Evolutionary conservation across 805 yeast genomes (phyloP).

Genomic region (Sugiyamaella boreocaroliniensis): DNA sequence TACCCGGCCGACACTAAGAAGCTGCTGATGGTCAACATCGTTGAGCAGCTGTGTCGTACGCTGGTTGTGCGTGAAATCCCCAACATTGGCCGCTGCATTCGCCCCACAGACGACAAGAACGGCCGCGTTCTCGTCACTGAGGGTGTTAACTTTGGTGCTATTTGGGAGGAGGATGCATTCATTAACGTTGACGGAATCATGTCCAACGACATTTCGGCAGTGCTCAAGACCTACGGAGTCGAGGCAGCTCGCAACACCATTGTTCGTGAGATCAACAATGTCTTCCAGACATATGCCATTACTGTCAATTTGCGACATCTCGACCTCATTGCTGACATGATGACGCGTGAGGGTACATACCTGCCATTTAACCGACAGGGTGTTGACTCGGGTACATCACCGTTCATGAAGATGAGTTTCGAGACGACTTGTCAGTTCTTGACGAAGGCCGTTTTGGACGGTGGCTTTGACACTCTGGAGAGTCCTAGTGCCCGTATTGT

Average conservation of each 20-base stretch:
- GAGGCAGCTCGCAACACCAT: slow-evolving; percentile 98
- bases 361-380: slow-evolving; percentile 98
- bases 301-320: slow-evolving; percentile 88
- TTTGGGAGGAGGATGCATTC: slow-evolving; percentile 97
- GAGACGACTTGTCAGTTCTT: slow-evolving; percentile 97
- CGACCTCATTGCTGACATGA: slow-evolving; percentile 95
- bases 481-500: slow-evolving; percentile 93
- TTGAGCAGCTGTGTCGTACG: slow-evolving; percentile 83
- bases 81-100: slow-evolving; percentile 85
- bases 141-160: slow-evolving; percentile 94
- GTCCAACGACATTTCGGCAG: slow-evolving; percentile 90
- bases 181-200: slow-evolving; percentile 82
- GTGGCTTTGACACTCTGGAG: slow-evolving; percentile 79
- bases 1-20: slow-evolving; percentile 82
- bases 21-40: slow-evolving; percentile 92
- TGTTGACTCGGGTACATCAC: slow-evolving; percentile 89
- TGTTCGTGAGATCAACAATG: slow-evolving; percentile 91
- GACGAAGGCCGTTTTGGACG: slow-evolving; percentile 91
- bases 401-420: slow-evolving; percentile 97
- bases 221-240: slow-evolving; percentile 87
- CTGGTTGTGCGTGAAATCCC: slow-evolving; percentile 92
- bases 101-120: slow-evolving; percentile 56
- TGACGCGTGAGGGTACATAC: slow-evolving; percentile 98
- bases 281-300: slow-evolving; percentile 94
- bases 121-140: slow-evolving; percentile 81